Evolutionary conservation across 768 basidiomycete genomes (phyloP).

Genomic region (Boletus tylopilopsis): DNA sequence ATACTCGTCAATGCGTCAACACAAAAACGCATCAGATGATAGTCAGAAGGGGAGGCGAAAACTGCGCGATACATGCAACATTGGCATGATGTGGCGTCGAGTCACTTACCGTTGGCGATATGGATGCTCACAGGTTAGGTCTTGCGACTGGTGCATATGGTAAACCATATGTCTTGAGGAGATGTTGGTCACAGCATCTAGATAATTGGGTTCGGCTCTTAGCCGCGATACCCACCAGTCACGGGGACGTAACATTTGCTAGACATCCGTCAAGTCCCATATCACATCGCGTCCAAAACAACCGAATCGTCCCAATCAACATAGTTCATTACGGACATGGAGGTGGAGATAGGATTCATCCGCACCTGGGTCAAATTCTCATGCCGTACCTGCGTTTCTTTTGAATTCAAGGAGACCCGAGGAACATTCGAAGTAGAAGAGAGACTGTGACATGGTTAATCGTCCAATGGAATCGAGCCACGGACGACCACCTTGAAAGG

Average conservation of each 20-base stretch:
- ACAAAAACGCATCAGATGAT: constrained; percentile 18
- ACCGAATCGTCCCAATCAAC: constrained; percentile 73
- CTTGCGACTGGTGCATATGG: constrained; percentile 63
- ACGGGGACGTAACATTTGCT: constrained; percentile 35
- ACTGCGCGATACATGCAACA: not conserved
- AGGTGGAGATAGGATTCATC: constrained; percentile 73
- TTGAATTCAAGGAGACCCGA: not conserved
- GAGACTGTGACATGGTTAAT: not conserved
- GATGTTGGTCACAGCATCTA: constrained; percentile 70
- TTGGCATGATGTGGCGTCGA: constrained; percentile 7
- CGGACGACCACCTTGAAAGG: constrained; percentile 63
- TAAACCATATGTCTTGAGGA: constrained; percentile 58
- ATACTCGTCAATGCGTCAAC: constrained; percentile 65
- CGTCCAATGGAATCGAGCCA: not conserved
- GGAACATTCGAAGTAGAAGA: constrained; percentile 3
- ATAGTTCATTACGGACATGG: constrained; percentile 65
- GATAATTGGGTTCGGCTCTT: constrained; percentile 1
- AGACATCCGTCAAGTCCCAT: constrained; percentile 74
- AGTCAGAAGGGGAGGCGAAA: constrained; percentile 2
- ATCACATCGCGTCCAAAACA: constrained; percentile 60
- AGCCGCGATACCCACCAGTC: not conserved
- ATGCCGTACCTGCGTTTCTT: constrained; percentile 50
- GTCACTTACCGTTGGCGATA: constrained; percentile 52
- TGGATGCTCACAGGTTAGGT: constrained; percentile 51
- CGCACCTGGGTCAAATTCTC: constrained; percentile 64